Evolutionary conservation across 192 early-diverging fungal species (phyloP), one percentile per base, ranked within the genome.

Genomic region (Coemansia asiatica): DNA sequence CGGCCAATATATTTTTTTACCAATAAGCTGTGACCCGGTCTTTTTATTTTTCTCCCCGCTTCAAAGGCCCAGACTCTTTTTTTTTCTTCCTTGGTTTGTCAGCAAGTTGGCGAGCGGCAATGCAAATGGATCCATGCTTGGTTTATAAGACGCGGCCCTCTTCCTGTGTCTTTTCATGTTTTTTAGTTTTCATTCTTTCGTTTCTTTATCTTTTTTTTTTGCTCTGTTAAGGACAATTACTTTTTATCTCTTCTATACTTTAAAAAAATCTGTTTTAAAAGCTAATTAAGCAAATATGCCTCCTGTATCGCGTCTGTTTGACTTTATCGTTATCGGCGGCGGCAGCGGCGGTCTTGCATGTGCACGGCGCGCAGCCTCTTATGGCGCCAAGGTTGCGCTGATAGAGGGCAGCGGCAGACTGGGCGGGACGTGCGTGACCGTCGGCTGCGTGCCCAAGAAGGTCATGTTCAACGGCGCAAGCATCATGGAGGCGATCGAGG

Each of bases 241-340:
- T 68, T 26, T 22, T 29, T 55, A 22, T 55, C 31, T 31, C 12
- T 27, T 54, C 15, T 44, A 12, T 27, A 47, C 27, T 58, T n/a
- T 49, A 19, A 4, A 56, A 26, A 46, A 9, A 23, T 23, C n/a
- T n/a, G n/a, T n/a, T n/a, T n/a, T n/a, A n/a, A 6, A 44, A 44
- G 2, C 2, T 16, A 44, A 44, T 3, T 16, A 16, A 44, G 9
- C 40, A 47, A 56, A 28, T n/a, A 80, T 80, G 77, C 54, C 77
- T 71, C 72, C 77, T 3, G 69, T 71, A 29, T 60, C 78, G 36
- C 66, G 53, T 35, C 69, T 86, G 25, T 92, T 92, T 70, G 95
- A 98, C 72, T 96, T 92, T 76, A 86, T 98, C n/a, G 94, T 98
- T 44, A 90, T 97, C 62, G 96, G 96, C 61, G 96, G 92, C 67